Evolutionary conservation across 1,139 yeast species (phyloP), one percentile per base, ranked within the genome.

Genomic region (Suhomyces coccinellae): DNA sequence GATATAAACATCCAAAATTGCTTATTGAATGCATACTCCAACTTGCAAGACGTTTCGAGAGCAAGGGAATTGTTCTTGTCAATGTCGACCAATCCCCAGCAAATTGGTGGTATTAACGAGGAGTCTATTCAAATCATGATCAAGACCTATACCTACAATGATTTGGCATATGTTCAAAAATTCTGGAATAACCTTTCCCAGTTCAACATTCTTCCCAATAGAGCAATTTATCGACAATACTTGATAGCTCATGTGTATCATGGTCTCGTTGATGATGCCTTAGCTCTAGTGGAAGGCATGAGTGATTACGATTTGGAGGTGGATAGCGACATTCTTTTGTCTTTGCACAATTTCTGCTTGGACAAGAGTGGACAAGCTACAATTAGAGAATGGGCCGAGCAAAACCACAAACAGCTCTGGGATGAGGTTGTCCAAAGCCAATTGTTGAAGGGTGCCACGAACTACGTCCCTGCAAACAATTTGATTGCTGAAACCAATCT

Each of bases 191-290:
- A 77, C 47, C 62, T 87, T 38, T 75, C 85, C 0, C 70, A 71
- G 33, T 80, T 73, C 55, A 79, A 76, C 1, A 65, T 86, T 12
- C 53, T 72, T 8, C 88, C 89, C 0, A 74, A 79, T 50, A 68
- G 75, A 32, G 71, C 73, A n/a, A 75, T 84, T 40, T 77, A 77
- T 57, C 74, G 73, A 38, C 91, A 86, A 58, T 84, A 81, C 52
- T 65, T 87, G 38, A 78, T 86, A 49, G 89, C 93, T 1, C 83
- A 86, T 59, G 86, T 88, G 49, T 85, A 85, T 54, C 83, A 83
- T 57, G 91, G 87, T 2, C 67, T 75, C 41, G 77, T 75, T 33
- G 75, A 77, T 26, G 77, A 79, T 4, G 95, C 95, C 0, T 65
- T 84, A 14, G 71, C 69, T 15, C 63, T 83, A 20, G 72, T 80